Base-by-base conservation (phyloP, 1,284 basidiomycete species). In the Sporisorium reilianum region DNA sequence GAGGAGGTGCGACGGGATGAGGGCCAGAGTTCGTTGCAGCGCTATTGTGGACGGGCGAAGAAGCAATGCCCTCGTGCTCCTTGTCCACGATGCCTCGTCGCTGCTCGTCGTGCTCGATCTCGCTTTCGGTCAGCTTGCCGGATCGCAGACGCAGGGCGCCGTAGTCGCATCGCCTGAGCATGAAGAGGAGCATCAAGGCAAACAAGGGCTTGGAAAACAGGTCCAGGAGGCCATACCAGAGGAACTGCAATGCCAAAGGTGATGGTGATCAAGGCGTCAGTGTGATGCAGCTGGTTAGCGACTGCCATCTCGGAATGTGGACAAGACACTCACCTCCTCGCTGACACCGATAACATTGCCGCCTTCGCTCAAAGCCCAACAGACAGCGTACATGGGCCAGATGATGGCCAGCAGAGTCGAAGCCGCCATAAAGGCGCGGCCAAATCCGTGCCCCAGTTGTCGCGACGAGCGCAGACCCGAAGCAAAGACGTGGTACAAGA, bases 161-260 rank as follows among this genome's bases (percentile, higher is more conserved):
- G 38, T 76, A 79, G 55, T 77, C 63, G 36, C 78, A 65, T 9
- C 55, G 60, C 20, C 66, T 32, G 5, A 81, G 57, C 53, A 70
- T 55, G 20, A 45, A 48, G 30, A 80, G 65, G 26, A 82, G 77
- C 42, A 78, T 45, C 26, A 82, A 60, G 2, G 75, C 65, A 55
- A 80, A 82, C 32, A 80, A 46, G 8, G 79, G 83, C 62, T 88
- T 89, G 55, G 88, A 86, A 73, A 90, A 55, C 14, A 90, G 57
- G 74, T 90, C 90, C 65, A 90, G 85, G 26, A 83, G 36, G 10
- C 89, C 89, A 82, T 90, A 90, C 85, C 88, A 90, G 63, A 88
- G 75, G 84, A 86, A 85, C 77, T 87, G 54, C 25, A 30, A 32
- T 42, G 40, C 16, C 1, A 23, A n/a, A 25, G 5, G 49, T 84